These are phyloP conservation scores for Gaertneriomyces sp. DNA, from an alignment of 192 early-diverging fungal species.

Conservation along the genomic window DNA sequence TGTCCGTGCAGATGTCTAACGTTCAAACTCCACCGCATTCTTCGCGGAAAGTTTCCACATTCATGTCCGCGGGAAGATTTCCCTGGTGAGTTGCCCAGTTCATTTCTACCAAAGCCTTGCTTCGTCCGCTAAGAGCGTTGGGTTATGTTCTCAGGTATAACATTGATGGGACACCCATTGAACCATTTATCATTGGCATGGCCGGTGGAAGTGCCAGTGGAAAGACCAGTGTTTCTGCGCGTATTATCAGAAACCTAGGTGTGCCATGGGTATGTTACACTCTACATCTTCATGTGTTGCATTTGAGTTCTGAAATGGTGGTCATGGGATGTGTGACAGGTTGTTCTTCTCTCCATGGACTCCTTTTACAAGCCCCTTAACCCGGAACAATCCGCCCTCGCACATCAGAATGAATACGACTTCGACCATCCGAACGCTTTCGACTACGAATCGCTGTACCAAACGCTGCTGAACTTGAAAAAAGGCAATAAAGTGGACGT, in stretches of 20 bases:
- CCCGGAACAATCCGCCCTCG: conserved; percentile 63
- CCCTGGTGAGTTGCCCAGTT: conserved; percentile 20
- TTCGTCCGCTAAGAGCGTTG: not conserved
- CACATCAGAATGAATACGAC: conserved; percentile 75
- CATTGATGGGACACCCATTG: conserved; percentile 31
- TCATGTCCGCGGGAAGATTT: conserved; percentile 25
- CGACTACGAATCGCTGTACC: conserved; percentile 73
- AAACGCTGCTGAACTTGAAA: conserved; percentile 72
- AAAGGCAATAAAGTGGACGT: conserved; percentile 60
- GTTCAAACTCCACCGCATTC: conserved; percentile 22
- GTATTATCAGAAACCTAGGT: conserved; percentile 49
- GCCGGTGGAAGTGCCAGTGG: conserved; percentile 53
- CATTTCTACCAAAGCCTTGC: not conserved
- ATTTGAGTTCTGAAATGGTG: too few species aligned
- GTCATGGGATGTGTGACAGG: conserved; percentile 35
- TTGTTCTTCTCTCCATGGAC: conserved; percentile 91
- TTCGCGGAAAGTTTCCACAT: conserved; percentile 24
- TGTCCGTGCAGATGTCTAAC: conserved; percentile 19
- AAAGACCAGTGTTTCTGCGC: conserved; percentile 50
- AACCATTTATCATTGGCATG: conserved; percentile 56
- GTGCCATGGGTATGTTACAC: conserved; percentile 43
- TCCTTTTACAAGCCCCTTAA: conserved; percentile 88
- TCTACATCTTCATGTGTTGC: too few species aligned
- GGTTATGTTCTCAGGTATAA: conserved; percentile 32
- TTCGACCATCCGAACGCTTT: conserved; percentile 92